Conservation (phyloP, 495 filamentous ascomycete species). For the Lepidopterella palustris region DNA sequence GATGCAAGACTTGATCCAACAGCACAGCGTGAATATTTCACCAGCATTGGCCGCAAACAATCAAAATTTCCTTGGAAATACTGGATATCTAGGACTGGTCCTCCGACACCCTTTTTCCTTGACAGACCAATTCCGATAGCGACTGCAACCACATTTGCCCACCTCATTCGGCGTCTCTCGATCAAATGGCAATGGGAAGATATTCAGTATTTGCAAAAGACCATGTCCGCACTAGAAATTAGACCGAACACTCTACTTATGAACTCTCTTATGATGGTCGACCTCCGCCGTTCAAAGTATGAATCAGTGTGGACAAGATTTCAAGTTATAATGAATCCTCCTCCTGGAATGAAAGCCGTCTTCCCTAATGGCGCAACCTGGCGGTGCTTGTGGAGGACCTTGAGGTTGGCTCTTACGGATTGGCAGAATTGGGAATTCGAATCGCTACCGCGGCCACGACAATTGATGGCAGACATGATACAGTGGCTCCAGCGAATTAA, state of each 20-base stretch:
- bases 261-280: slow-evolving; percentile 19
- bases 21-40: neutral
- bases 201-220: slow-evolving; percentile 15
- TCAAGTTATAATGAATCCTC: slow-evolving; percentile 6
- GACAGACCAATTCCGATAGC: slow-evolving; percentile 13
- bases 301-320: slow-evolving; percentile 15
- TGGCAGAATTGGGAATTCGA: slow-evolving; percentile 2
- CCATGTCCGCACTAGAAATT: slow-evolving; percentile 2
- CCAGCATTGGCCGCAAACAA: neutral
- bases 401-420: slow-evolving; percentile 19
- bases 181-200: slow-evolving; percentile 17
- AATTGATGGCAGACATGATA: slow-evolving; percentile 18
- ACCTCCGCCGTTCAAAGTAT: slow-evolving; percentile 17
- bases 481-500: slow-evolving; percentile 8
- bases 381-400: slow-evolving; percentile 17
- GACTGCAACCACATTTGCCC: slow-evolving; percentile 17
- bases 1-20: neutral
- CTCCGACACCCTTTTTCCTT: neutral
- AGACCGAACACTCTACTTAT: slow-evolving; percentile 13
- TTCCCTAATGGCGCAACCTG: slow-evolving; percentile 21
- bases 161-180: slow-evolving; percentile 20
- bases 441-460: slow-evolving; percentile 15
- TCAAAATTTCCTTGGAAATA: neutral
- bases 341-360: neutral
- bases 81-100: neutral